Evolutionary conservation across 1,284 basidiomycete species (phyloP).

Genomic region (Marasmius sp.): DNA sequence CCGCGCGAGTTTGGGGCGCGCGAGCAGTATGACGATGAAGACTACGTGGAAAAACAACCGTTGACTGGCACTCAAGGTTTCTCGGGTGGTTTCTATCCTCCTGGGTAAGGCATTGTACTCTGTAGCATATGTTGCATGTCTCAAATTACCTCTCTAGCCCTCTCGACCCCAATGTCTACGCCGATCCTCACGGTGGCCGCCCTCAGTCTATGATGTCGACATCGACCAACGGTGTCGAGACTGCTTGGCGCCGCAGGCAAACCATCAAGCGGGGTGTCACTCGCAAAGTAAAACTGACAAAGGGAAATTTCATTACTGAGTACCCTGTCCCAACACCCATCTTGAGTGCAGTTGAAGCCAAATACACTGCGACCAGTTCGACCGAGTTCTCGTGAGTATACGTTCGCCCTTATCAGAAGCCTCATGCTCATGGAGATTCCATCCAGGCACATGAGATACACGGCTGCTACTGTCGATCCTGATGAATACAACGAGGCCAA

Average conservation of each 20-base stretch:
- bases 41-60: constrained; percentile 71
- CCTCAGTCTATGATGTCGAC: constrained; percentile 66
- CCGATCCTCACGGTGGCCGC: constrained; percentile 62
- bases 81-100: constrained; percentile 68
- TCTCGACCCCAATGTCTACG: constrained; percentile 60
- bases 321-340: constrained; percentile 90
- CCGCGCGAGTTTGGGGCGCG: constrained; percentile 51
- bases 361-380: constrained; percentile 69
- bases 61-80: constrained; percentile 57
- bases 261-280: constrained; percentile 91
- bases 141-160: constrained; percentile 37
- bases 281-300: constrained; percentile 91
- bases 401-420: constrained; percentile 1
- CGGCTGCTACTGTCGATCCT: constrained; percentile 90
- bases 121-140: neutral
- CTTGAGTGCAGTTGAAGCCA: constrained; percentile 81
- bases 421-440: constrained; percentile 9
- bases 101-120: constrained; percentile 46
- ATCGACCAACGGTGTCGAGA: constrained; percentile 65
- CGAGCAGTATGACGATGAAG: constrained; percentile 57
- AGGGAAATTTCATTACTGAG: constrained; percentile 90
- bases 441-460: constrained; percentile 81
- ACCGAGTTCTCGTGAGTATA: constrained; percentile 81
- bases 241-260: constrained; percentile 83
- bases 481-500: constrained; percentile 86